These are phyloP conservation scores for Boletus sp. DNA, from an alignment of 768 basidiomycete species.

Conservation along the genomic window DNA sequence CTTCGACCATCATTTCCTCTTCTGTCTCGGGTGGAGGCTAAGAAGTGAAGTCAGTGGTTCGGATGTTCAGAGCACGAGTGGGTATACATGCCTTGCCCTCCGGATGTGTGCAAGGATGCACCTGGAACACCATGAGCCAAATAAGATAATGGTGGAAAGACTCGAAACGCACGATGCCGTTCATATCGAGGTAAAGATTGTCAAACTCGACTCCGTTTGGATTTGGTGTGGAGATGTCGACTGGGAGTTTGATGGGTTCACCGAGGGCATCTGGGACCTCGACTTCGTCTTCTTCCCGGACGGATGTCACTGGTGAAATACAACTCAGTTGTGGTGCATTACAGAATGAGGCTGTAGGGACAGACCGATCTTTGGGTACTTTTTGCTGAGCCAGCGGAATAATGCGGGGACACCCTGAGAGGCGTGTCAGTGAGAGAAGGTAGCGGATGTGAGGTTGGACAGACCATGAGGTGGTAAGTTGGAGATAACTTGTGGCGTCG, in stretches of 20 bases:
- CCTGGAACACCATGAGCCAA: conserved; percentile 39
- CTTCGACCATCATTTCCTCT: conserved; percentile 98
- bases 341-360: conserved; percentile 4
- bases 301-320: conserved; percentile 55
- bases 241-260: conserved; percentile 62
- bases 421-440: conserved; percentile 1
- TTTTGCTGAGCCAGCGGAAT: conserved; percentile 98
- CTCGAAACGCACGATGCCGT: conserved; percentile 75
- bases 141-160: background rate
- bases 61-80: background rate
- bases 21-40: conserved; percentile 96
- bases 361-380: conserved; percentile 95
- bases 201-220: conserved; percentile 97
- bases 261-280: conserved; percentile 67
- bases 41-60: background rate
- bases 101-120: conserved; percentile 99
- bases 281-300: conserved; percentile 80
- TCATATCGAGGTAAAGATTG: conserved; percentile 98
- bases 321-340: background rate
- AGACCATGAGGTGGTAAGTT: conserved; percentile 19
- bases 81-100: conserved; percentile 74
- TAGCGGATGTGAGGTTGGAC: background rate
- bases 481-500: too few species aligned
- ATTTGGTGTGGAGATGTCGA: conserved; percentile 78
- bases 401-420: conserved; percentile 92